These are phyloP conservation scores for Globisporangium takayamanum DNA, from an alignment of 352 stramenopile species.

Conservation along the genomic window DNA sequence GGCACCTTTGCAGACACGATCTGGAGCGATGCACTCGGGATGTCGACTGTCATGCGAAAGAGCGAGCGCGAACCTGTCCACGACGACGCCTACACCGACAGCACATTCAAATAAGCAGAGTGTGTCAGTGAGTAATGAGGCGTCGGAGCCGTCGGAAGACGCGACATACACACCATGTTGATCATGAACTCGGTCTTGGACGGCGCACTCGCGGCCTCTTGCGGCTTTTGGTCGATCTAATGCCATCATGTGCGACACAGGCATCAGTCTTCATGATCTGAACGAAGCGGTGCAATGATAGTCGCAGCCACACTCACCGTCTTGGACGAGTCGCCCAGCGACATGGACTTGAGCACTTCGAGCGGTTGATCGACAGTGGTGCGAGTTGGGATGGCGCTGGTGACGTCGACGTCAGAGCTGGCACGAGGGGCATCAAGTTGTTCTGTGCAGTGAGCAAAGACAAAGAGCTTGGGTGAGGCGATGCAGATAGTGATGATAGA, in stretches of 20 bases:
- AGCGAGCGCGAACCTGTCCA: conserved; percentile 39
- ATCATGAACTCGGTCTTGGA: conserved; percentile 32
- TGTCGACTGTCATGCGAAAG: conserved; percentile 31
- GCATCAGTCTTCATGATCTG: too few relatives aligned
- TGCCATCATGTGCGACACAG: background rate
- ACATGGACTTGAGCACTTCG: conserved; percentile 15
- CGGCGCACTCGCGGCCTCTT: background rate
- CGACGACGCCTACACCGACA: conserved; percentile 17
- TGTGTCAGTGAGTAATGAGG: background rate
- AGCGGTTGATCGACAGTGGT: conserved; percentile 20
- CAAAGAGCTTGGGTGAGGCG: background rate
- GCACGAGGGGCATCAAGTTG: background rate
- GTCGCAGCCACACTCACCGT: background rate
- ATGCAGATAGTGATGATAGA: too few relatives aligned
- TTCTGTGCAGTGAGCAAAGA: background rate
- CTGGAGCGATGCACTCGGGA: conserved; percentile 13
- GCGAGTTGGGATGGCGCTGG: conserved; percentile 8
- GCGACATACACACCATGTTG: conserved; percentile 27
- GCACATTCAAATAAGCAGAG: background rate
- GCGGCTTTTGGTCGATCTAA: conserved; percentile 1
- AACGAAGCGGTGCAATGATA: background rate
- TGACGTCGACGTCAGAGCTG: conserved; percentile 1
- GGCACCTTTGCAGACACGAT: conserved; percentile 23
- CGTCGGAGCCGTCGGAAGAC: background rate
- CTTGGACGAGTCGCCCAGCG: conserved; percentile 7